phyloP scores from a whole-genome alignment of 345 rosid genomes.

The Eucalyptus curtisii region DNA sequence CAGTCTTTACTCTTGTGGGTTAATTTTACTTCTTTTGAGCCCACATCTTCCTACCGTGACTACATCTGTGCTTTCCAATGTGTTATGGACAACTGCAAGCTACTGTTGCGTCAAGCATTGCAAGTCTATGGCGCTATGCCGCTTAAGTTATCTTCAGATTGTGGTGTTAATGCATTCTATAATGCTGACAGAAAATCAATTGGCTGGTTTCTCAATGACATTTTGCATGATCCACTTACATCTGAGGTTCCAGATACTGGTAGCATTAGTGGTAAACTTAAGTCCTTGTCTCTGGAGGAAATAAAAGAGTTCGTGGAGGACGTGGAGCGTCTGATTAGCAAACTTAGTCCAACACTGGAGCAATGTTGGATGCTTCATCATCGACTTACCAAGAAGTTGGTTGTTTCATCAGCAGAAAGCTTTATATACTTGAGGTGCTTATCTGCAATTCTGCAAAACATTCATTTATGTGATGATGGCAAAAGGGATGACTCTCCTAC shows the following conservation, averaged over 20 bases:
- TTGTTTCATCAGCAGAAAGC: constrained; percentile 41
- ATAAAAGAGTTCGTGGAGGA: constrained; percentile 33
- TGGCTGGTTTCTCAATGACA: constrained; percentile 40
- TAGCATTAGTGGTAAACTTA: constrained; percentile 1
- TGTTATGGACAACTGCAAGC: constrained; percentile 49
- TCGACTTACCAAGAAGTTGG: constrained; percentile 46
- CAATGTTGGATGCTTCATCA: constrained; percentile 55
- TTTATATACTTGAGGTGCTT: constrained; percentile 43
- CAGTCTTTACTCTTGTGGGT: constrained; percentile 47
- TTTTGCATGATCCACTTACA: constrained; percentile 1
- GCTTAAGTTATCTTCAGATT: constrained; percentile 20
- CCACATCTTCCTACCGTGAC: constrained; percentile 51
- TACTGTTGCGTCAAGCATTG: constrained; percentile 27
- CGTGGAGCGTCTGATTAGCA: constrained; percentile 29
- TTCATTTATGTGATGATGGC: constrained; percentile 19
- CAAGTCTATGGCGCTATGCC: constrained; percentile 25
- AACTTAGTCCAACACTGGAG: constrained; percentile 44
- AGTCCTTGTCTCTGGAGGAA: constrained; percentile 30
- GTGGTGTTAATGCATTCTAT: neutral
- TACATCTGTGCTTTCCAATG: constrained; percentile 57
- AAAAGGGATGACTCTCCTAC: constrained; percentile 10
- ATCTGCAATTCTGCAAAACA: constrained; percentile 21
- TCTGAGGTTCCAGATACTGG: constrained; percentile 12
- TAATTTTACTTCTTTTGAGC: constrained; percentile 49
- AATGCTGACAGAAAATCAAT: constrained; percentile 7